A percentile compares a stretch with the other conserved stretches of the same genome.
Evolutionary conservation across 1,139 yeast species (phyloP).

Genomic region (Protomyces pachydermus): DNA sequence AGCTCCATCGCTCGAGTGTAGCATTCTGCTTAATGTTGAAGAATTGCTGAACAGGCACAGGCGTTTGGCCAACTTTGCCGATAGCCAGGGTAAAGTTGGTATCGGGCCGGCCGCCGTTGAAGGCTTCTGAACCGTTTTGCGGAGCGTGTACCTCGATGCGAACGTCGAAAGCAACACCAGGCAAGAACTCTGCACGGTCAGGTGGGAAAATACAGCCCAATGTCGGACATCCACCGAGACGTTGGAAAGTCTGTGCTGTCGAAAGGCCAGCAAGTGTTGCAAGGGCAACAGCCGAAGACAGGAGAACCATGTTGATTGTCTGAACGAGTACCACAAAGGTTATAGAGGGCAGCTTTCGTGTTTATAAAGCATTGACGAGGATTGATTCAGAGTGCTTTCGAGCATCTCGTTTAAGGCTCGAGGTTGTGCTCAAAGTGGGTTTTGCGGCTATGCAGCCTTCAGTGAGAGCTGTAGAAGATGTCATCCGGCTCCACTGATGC

Average conservation of each 20-base stretch:
- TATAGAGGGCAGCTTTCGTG: too few relatives aligned
- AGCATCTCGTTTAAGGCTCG: background rate
- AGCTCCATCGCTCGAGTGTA: constrained; percentile 7
- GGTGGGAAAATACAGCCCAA: constrained; percentile 12
- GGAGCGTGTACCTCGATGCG: constrained; percentile 14
- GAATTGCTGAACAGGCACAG: constrained; percentile 3
- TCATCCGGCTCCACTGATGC: too few relatives aligned
- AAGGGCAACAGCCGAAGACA: background rate
- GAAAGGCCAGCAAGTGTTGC: background rate
- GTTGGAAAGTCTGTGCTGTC: constrained; percentile 7
- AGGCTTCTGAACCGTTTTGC: constrained; percentile 10
- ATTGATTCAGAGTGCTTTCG: too few relatives aligned
- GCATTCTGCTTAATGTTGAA: constrained; percentile 5
- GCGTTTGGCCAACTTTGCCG: constrained; percentile 1
- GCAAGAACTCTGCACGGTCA: constrained; percentile 6
- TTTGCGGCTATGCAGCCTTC: too few relatives aligned
- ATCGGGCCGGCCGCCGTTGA: constrained; percentile 4
- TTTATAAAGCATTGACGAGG: too few relatives aligned
- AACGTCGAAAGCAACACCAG: constrained; percentile 6
- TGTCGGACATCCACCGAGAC: constrained; percentile 4
- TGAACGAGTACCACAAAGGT: too few relatives aligned
- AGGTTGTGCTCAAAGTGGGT: too few relatives aligned
- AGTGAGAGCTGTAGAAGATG: too few relatives aligned
- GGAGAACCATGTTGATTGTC: background rate
- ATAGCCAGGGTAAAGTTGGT: background rate